phyloP scores from a whole-genome alignment of 352 stramenopile genomes.

The Pythium dissotocum region DNA sequence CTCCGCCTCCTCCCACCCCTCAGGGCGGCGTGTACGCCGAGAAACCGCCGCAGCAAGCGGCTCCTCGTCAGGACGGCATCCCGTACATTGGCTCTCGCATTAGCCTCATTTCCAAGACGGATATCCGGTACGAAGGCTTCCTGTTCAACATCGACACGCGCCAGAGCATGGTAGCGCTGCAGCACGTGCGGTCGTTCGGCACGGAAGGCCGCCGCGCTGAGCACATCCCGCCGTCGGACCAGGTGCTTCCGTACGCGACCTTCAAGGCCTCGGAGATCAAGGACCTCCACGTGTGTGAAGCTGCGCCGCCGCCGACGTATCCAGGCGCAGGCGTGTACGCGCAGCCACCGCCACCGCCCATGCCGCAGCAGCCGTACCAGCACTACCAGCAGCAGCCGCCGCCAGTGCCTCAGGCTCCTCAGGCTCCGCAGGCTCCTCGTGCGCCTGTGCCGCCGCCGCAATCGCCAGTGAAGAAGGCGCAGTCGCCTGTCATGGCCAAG shows the following conservation, averaged over 20 bases:
- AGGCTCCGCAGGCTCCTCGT: slow-evolving; percentile 23
- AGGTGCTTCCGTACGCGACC: slow-evolving; percentile 76
- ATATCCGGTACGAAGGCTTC: slow-evolving; percentile 86
- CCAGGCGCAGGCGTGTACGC: slow-evolving; percentile 8
- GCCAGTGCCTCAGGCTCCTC: slow-evolving; percentile 9
- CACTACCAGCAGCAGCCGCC: slow-evolving; percentile 17
- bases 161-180: slow-evolving; percentile 79
- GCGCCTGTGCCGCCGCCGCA: slow-evolving; percentile 21
- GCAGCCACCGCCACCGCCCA: slow-evolving; percentile 17
- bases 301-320: slow-evolving; percentile 37
- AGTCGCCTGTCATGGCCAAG: slow-evolving; percentile 14
- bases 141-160: slow-evolving; percentile 87
- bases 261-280: slow-evolving; percentile 88
- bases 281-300: slow-evolving; percentile 83
- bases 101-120: slow-evolving; percentile 85
- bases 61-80: slow-evolving; percentile 52
- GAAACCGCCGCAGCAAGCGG: slow-evolving; percentile 26
- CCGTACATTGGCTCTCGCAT: slow-evolving; percentile 85
- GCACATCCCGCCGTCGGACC: slow-evolving; percentile 72
- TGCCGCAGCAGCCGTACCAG: slow-evolving; percentile 22
- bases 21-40: slow-evolving; percentile 27
- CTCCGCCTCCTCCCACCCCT: slow-evolving; percentile 7
- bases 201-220: slow-evolving; percentile 74
- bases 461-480: slow-evolving; percentile 2
- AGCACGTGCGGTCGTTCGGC: slow-evolving; percentile 83